Evolutionary conservation across 306 rosid genomes (phyloP), one percentile per base, ranked within the genome.

Genomic region (Fagus crenata): DNA sequence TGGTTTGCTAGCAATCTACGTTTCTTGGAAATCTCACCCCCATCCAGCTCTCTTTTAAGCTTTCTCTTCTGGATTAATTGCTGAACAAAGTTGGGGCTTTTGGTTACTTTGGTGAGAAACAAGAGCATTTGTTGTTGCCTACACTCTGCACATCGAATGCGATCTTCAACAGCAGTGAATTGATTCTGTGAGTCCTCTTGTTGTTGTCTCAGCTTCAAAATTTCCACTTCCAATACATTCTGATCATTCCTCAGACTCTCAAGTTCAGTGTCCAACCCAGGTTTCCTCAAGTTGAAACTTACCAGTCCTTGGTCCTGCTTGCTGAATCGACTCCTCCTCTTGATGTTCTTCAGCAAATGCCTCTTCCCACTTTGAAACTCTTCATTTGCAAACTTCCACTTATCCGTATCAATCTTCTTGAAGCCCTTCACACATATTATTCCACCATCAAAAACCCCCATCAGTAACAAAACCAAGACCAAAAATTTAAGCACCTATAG

Each of bases 331-430:
- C 85, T 84, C 72, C 91, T 92, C 76, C 97, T 89, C 80, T 92
- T 92, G 49, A 95, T 92, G 82, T 72, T 92, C 86, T 92, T 95
- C 68, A 95, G 85, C 87, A 95, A 82, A 77, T 92, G 96, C 81
- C 77, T 90, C 88, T 90, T 90, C 82, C 99, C 99, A 76, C 92
- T 85, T 28, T 83, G 89, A 77, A 95, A 95, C 6, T 89, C 92
- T 89, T 88, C 93, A 55, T 92, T 92, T 67, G 97, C 97, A 85
- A 95, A 95, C 88, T 92, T 96, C 99, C 99, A 95, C 3, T 90
- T 87, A 54, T 89, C 92, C 13, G 92, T 84, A 87, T 88, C 93
- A 74, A 95, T 81, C 87, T 95, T 95, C 89, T 85, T 87, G 77
- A 95, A 95, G 1, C 99, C 99, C 99, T 95, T 83, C 7, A 4